Evolutionary conservation across 1,284 basidiomycete species (phyloP).

Genomic region (Coniophora puteana): DNA sequence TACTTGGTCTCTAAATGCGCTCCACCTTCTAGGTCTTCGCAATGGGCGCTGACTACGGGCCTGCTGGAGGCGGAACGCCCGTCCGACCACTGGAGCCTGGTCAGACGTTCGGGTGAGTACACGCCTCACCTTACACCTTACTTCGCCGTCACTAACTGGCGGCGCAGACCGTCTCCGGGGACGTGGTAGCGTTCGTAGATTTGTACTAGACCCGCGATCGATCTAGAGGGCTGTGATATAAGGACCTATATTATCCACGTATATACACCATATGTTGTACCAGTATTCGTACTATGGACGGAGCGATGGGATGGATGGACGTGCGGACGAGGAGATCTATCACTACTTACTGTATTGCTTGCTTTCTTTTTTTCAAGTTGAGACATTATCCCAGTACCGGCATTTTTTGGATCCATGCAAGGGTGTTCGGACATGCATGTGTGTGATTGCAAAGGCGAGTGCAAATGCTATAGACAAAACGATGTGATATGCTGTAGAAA

Average conservation of each 20-base stretch:
- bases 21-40: conserved; percentile 25
- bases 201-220: background rate
- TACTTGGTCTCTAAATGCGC: background rate
- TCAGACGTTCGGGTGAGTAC: conserved; percentile 35
- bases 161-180: conserved; percentile 3
- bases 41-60: conserved; percentile 34
- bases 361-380: too few species aligned
- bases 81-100: conserved; percentile 33
- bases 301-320: too few species aligned
- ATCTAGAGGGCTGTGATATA: background rate
- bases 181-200: conserved; percentile 5
- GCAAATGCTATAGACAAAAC: too few species aligned
- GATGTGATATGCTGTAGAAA: too few species aligned
- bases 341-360: too few species aligned
- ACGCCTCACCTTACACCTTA: conserved; percentile 1
- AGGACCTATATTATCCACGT: background rate
- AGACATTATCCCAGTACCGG: too few species aligned
- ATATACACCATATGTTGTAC: background rate
- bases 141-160: background rate
- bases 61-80: conserved; percentile 38
- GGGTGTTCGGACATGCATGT: too few species aligned
- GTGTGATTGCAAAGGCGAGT: too few species aligned
- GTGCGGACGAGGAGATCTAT: too few species aligned
- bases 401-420: too few species aligned
- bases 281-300: too few species aligned